Evolutionary conservation across 2,329 filamentous ascomycete genomes (phyloP).

Genomic region (Thermochaetoides dissita): DNA sequence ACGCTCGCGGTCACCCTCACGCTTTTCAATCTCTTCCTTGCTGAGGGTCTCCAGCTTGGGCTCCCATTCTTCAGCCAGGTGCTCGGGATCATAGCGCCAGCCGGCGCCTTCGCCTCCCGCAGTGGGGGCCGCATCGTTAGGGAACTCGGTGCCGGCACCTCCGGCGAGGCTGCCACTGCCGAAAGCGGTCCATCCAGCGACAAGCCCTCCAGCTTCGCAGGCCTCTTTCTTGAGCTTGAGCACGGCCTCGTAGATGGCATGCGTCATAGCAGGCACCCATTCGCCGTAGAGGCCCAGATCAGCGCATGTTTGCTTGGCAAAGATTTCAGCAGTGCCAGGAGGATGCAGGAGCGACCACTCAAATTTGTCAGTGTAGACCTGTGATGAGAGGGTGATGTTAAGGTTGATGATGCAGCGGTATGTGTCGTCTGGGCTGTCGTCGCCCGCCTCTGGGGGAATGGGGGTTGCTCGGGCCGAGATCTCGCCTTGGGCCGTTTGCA

Average conservation of each 20-base stretch:
- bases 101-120: constrained; percentile 41
- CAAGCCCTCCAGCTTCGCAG: constrained; percentile 77
- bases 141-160: constrained; percentile 53
- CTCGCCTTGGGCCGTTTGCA: constrained; percentile 21
- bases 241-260: constrained; percentile 93
- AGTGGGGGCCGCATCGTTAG: constrained; percentile 64
- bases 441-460: constrained; percentile 35
- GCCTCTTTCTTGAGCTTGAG: constrained; percentile 90
- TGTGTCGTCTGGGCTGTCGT: constrained; percentile 69
- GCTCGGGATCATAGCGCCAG: constrained; percentile 91
- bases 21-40: constrained; percentile 95
- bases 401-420: constrained; percentile 87
- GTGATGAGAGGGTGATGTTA: constrained; percentile 81
- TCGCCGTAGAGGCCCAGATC: constrained; percentile 82
- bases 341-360: constrained; percentile 94
- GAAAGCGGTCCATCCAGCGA: constrained; percentile 51
- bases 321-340: constrained; percentile 79
- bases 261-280: constrained; percentile 87
- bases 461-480: constrained; percentile 59
- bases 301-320: constrained; percentile 82
- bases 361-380: constrained; percentile 91
- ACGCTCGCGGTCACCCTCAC: constrained; percentile 84
- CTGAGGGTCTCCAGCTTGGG: constrained; percentile 68
- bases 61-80: constrained; percentile 72
- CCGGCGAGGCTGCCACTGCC: constrained; percentile 9